Percentiles rank a stretch among this genome's conserved stretches.
phyloP scores from a whole-genome alignment of 495 filamentous ascomycete species.

The Pyrenula aspistea region DNA sequence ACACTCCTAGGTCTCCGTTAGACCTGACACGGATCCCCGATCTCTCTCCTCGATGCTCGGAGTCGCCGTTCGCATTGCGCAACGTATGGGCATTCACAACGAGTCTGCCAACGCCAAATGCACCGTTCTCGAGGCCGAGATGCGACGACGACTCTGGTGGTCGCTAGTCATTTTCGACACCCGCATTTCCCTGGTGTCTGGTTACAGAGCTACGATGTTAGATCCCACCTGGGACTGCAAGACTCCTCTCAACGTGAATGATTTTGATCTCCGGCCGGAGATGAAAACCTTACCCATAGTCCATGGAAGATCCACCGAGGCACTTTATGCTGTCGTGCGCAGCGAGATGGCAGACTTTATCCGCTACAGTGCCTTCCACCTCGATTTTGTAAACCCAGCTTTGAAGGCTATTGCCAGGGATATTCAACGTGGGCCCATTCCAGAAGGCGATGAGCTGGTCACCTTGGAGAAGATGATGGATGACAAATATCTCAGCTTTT shows the following conservation, averaged over 20 bases:
- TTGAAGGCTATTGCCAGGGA: constrained; percentile 26
- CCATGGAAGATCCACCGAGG: constrained; percentile 30
- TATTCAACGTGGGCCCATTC: constrained; percentile 3
- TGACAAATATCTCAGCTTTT: constrained; percentile 32
- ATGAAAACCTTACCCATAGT: constrained; percentile 29
- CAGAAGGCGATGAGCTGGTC: constrained; percentile 17
- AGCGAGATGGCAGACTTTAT: constrained; percentile 35
- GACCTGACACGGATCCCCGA: constrained; percentile 30
- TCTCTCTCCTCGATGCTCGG: constrained; percentile 57
- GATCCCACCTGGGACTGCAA: constrained; percentile 44
- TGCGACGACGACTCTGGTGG: constrained; percentile 84
- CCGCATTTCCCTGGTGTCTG: constrained; percentile 34
- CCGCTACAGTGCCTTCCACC: constrained; percentile 31
- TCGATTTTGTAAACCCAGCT: constrained; percentile 36
- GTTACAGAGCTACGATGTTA: constrained; percentile 21
- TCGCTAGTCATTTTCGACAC: constrained; percentile 37
- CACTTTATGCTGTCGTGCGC: constrained; percentile 36
- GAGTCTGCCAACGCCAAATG: constrained; percentile 62
- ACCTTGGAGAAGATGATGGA: constrained; percentile 31
- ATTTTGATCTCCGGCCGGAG: constrained; percentile 38
- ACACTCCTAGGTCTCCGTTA: constrained; percentile 35
- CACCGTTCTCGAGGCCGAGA: constrained; percentile 73
- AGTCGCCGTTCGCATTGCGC: constrained; percentile 65
- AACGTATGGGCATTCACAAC: constrained; percentile 76
- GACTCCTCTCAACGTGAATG: constrained; percentile 41